phyloP scores from a whole-genome alignment of 352 stramenopile genomes.

The Phytophthora podocarpi region DNA sequence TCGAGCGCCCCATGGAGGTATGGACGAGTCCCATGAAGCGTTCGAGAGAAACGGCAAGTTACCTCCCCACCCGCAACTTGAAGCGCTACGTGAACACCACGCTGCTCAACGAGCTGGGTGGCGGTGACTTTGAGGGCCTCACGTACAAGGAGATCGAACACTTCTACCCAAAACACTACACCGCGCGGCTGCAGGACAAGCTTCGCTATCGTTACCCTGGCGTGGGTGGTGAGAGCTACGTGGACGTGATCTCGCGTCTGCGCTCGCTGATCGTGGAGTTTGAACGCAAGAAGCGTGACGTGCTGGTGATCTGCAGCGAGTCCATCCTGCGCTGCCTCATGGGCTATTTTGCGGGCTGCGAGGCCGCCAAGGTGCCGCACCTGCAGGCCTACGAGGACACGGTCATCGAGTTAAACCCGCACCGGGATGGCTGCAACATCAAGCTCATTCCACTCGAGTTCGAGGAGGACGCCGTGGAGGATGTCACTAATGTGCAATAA shows the following conservation, averaged over 20 bases:
- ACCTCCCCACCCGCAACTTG: conserved; percentile 62
- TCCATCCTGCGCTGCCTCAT: conserved; percentile 80
- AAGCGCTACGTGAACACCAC: conserved; percentile 89
- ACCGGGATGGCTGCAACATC: conserved; percentile 85
- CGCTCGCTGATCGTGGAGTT: conserved; percentile 94
- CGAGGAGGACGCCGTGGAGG: conserved; percentile 32
- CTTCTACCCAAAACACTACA: conserved; percentile 89
- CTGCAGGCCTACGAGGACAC: conserved; percentile 72
- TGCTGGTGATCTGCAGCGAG: conserved; percentile 86
- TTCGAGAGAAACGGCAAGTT: conserved; percentile 71
- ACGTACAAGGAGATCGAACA: conserved; percentile 85
- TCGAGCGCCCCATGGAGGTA: conserved; percentile 75
- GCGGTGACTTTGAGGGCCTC: conserved; percentile 90
- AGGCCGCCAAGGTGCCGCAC: conserved; percentile 74
- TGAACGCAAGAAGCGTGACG: conserved; percentile 88
- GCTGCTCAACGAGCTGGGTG: conserved; percentile 91
- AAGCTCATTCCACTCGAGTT: conserved; percentile 81
- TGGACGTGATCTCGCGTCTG: conserved; percentile 93
- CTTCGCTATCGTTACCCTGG: conserved; percentile 91
- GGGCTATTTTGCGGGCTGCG: conserved; percentile 81
- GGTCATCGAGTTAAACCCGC: conserved; percentile 80
- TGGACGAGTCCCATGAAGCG: conserved; percentile 88
- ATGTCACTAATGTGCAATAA: conserved; percentile 27
- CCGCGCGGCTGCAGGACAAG: conserved; percentile 89
- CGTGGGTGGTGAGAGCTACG: conserved; percentile 92